phyloP scores from a whole-genome alignment of 2,329 filamentous ascomycete species.

The Fusarium sp. region DNA sequence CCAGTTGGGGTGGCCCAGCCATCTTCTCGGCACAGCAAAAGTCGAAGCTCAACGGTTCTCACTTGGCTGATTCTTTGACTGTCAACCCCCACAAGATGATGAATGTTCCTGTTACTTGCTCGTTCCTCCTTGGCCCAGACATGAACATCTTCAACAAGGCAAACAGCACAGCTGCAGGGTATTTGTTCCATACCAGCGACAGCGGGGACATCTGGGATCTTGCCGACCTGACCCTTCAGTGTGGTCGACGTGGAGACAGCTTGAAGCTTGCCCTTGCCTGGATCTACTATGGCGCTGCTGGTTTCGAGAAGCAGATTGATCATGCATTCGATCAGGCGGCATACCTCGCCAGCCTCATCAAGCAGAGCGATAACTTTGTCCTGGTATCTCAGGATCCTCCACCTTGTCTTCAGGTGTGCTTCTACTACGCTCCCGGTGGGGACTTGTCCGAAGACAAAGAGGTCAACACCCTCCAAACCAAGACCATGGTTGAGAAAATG shows the following conservation, averaged over 20 bases:
- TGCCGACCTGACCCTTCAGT: slow-evolving; percentile 91
- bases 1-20: slow-evolving; percentile 85
- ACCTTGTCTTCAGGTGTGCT: slow-evolving; percentile 92
- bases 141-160: slow-evolving; percentile 78
- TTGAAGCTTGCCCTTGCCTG: slow-evolving; percentile 89
- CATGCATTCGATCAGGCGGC: slow-evolving; percentile 74
- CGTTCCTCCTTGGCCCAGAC: slow-evolving; percentile 83
- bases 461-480: slow-evolving; percentile 60
- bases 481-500: slow-evolving; percentile 57
- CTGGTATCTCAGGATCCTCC: slow-evolving; percentile 79
- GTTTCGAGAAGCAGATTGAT: slow-evolving; percentile 75
- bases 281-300: slow-evolving; percentile 83
- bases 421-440: slow-evolving; percentile 76
- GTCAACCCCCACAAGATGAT: slow-evolving; percentile 99
- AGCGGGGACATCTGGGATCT: slow-evolving; percentile 79
- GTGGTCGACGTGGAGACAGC: slow-evolving; percentile 83
- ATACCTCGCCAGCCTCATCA: slow-evolving; percentile 69
- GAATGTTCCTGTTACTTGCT: slow-evolving; percentile 87
- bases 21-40: slow-evolving; percentile 74
- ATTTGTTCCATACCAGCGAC: slow-evolving; percentile 74
- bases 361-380: slow-evolving; percentile 65
- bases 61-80: slow-evolving; percentile 81
- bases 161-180: slow-evolving; percentile 86
- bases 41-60: slow-evolving; percentile 70
- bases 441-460: slow-evolving; percentile 52